These are phyloP conservation scores for Cynanchum wilfordii DNA, from an alignment of 257 asterid genomes.

Conservation along the genomic window DNA sequence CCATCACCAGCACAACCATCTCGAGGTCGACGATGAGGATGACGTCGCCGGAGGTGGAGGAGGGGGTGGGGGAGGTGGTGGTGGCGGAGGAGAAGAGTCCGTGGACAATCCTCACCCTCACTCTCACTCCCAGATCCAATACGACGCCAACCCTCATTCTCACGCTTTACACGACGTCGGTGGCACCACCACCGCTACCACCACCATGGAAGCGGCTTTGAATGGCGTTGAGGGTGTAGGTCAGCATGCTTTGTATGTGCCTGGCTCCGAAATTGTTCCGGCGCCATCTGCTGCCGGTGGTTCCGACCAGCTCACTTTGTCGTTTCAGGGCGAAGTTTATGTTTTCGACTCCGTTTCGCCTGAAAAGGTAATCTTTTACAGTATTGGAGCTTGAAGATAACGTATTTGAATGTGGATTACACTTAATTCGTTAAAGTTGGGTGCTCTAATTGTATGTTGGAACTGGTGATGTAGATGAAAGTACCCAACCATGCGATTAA, in stretches of 20 bases:
- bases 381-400: neutral
- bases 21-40: slow-evolving; percentile 41
- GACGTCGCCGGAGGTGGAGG: slow-evolving; percentile 23
- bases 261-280: slow-evolving; percentile 40
- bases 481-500: neutral
- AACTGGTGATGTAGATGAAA: neutral
- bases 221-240: slow-evolving; percentile 40
- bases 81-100: slow-evolving; percentile 35
- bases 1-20: slow-evolving; percentile 27
- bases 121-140: slow-evolving; percentile 54
- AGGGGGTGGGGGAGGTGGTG: neutral
- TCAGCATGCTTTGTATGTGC: slow-evolving; percentile 42
- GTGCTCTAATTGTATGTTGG: neutral
- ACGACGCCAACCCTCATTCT: slow-evolving; percentile 54
- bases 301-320: slow-evolving; percentile 92
- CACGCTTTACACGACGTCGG: slow-evolving; percentile 49
- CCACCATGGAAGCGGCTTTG: slow-evolving; percentile 25
- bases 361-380: slow-evolving; percentile 53
- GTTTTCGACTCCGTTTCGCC: slow-evolving; percentile 93
- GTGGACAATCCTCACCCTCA: slow-evolving; percentile 32
- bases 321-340: slow-evolving; percentile 94
- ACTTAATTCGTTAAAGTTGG: neutral
- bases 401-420: neutral
- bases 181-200: slow-evolving; percentile 3
- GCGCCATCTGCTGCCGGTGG: slow-evolving; percentile 39